Evolutionary conservation across 192 early-diverging fungal genomes (phyloP).

Genomic region (Rhizophagus prolifer): DNA sequence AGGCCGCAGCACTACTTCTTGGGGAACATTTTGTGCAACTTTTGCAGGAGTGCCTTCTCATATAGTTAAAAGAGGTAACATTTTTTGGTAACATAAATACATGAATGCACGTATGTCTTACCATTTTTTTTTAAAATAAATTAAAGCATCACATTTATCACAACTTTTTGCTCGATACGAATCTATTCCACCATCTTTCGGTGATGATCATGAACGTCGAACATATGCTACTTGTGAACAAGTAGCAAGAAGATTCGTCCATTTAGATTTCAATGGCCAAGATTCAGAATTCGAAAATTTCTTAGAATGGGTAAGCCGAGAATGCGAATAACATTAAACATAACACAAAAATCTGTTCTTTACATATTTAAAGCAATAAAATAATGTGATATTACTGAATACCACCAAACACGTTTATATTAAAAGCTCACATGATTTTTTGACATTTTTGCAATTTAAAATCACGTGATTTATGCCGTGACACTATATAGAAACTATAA

Average conservation of each 20-base stretch:
- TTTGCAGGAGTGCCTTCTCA: constrained; percentile 39
- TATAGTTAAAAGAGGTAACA: constrained; percentile 43
- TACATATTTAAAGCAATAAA: too few relatives aligned
- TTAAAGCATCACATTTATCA: constrained; percentile 11
- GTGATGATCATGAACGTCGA: constrained; percentile 6
- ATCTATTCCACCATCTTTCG: constrained; percentile 14
- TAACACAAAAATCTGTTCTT: too few relatives aligned
- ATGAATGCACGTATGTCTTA: neutral
- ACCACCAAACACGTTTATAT: too few relatives aligned
- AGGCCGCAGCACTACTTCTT: constrained; percentile 39
- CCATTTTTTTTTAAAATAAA: neutral
- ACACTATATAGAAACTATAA: too few relatives aligned
- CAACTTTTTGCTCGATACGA: constrained; percentile 22
- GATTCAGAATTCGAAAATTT: neutral
- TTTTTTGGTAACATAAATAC: neutral
- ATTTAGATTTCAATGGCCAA: neutral
- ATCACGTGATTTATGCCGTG: too few relatives aligned
- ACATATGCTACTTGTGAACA: constrained; percentile 13
- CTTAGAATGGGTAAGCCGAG: constrained; percentile 2
- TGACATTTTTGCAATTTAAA: too few relatives aligned
- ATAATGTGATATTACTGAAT: too few relatives aligned
- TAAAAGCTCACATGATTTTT: too few relatives aligned
- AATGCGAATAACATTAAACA: constrained; percentile 8
- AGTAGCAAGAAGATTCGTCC: constrained; percentile 15
- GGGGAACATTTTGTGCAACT: constrained; percentile 49